Base-by-base conservation (phyloP, 2,329 filamentous ascomycete species). In the Cryphonectria radicalis region DNA sequence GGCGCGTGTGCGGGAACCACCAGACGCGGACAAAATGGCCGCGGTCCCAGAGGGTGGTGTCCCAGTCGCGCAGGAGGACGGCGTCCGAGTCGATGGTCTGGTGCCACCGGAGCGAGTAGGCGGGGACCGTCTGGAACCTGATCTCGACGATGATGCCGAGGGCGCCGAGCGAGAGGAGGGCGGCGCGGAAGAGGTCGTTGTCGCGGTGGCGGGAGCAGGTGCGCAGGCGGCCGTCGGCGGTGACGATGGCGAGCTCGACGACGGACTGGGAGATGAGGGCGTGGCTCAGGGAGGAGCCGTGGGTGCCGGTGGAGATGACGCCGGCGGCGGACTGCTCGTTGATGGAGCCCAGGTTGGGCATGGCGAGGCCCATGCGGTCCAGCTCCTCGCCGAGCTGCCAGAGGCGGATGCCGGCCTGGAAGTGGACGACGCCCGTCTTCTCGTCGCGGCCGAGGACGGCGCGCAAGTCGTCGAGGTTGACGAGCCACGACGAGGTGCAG, bases 1-100 rank as follows among this genome's bases (percentile, higher is more conserved):
- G 89, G 70, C 93, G 89, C 78, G 93, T 94, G 82, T 98, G 97
- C 0, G 96, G 96, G 79, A 97, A 91, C 96, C 96, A 99, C 95
- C 96, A 99, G 40, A 98, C 94, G 40, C 96, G 89, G 37, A 97
- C 93, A 78, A 95, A 99, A 80, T 98, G 94, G 73, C 91, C 89
- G 73, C 90, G 88, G 1, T 89, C 93, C 95, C 96, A 98, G 19
- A 98, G 85, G 46, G 87, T 87, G 8, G 83, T 85, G 25, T 90
- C 82, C 94, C 96, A 98, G 8, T 88, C 85, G 14, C 86, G 83
- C 64, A 97, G 85, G 74, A 97, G 87, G 63, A 88, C 86, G 62
- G 84, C 79, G 73, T 98, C 91, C 1, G 90, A 82, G 73, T 93
- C 89, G 72, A 98, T 87, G 10, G 90, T 90, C 83, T 98, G 96